Evolutionary conservation across 2,329 filamentous ascomycete species (phyloP).

Genomic region (Rosellinia necatrix): DNA sequence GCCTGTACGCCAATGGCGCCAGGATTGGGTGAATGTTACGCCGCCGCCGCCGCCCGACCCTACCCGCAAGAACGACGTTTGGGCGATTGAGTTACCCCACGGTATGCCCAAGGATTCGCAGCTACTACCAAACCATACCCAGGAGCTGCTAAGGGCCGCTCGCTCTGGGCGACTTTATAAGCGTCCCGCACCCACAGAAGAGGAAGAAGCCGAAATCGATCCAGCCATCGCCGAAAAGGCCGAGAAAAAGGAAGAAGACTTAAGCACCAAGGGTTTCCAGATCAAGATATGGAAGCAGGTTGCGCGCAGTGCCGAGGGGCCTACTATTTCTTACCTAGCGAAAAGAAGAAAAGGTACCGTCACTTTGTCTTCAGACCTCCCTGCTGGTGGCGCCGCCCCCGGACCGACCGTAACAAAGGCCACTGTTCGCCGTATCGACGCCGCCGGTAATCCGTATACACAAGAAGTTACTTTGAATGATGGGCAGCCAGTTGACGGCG

Average conservation of each 20-base stretch:
- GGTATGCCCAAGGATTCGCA: conserved; percentile 86
- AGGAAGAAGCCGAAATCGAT: conserved; percentile 61
- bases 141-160: conserved; percentile 80
- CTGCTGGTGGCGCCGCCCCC: conserved; percentile 48
- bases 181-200: conserved; percentile 65
- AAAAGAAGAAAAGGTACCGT: conserved; percentile 65
- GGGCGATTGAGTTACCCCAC: conserved; percentile 74
- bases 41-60: conserved; percentile 69
- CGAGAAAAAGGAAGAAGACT: conserved; percentile 68
- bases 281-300: conserved; percentile 67
- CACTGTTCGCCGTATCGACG: conserved; percentile 78
- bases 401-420: conserved; percentile 72
- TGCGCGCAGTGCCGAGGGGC: conserved; percentile 60
- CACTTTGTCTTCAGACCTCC: conserved; percentile 58
- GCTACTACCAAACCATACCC: conserved; percentile 76
- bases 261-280: conserved; percentile 56
- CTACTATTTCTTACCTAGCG: conserved; percentile 59
- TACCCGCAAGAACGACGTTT: conserved; percentile 66
- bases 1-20: conserved; percentile 88
- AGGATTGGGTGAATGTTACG: conserved; percentile 69
- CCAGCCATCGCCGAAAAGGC: conserved; percentile 52
- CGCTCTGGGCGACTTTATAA: conserved; percentile 79
- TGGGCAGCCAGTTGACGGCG: conserved; percentile 79
- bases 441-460: conserved; percentile 78
- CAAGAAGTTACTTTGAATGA: conserved; percentile 83